These are phyloP conservation scores for Triticum turgidum DNA, from an alignment of 176 grass and related monocot species.

Conservation along the genomic window DNA sequence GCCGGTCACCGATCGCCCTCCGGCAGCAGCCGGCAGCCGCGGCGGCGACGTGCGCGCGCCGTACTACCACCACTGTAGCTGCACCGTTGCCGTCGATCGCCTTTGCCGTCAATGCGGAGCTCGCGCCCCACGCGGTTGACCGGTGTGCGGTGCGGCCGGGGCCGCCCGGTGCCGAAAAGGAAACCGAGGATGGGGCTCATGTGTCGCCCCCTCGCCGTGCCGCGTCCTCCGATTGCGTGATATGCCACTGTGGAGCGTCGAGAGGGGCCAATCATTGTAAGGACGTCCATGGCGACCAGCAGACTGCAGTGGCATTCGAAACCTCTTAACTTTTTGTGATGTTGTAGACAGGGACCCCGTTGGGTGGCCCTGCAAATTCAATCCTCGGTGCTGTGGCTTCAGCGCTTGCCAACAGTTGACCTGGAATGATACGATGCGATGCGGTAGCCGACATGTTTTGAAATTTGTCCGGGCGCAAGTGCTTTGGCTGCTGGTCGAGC, in stretches of 20 bases:
- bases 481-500: background rate
- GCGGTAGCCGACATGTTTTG: background rate
- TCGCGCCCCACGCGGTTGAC: background rate
- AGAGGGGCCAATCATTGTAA: slow-evolving; percentile 18
- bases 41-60: background rate
- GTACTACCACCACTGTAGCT: background rate
- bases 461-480: background rate
- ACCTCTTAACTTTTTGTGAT: background rate
- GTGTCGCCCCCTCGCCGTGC: background rate
- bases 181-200: background rate
- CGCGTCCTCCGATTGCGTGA: background rate
- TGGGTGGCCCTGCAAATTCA: background rate
- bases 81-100: background rate
- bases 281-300: slow-evolving; percentile 25
- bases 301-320: background rate
- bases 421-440: background rate
- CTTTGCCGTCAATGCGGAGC: slow-evolving; percentile 5
- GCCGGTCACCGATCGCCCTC: too few species aligned
- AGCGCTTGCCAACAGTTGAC: background rate
- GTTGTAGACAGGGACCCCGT: background rate
- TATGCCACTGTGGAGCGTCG: background rate
- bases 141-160: background rate
- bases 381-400: background rate
- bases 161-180: slow-evolving; percentile 11
- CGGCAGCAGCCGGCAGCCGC: background rate